Percentiles rank a stretch among this genome's conserved stretches.
These are phyloP conservation scores for Primulina eburnea DNA, from an alignment of 257 asterid species.

Conservation along the genomic window DNA sequence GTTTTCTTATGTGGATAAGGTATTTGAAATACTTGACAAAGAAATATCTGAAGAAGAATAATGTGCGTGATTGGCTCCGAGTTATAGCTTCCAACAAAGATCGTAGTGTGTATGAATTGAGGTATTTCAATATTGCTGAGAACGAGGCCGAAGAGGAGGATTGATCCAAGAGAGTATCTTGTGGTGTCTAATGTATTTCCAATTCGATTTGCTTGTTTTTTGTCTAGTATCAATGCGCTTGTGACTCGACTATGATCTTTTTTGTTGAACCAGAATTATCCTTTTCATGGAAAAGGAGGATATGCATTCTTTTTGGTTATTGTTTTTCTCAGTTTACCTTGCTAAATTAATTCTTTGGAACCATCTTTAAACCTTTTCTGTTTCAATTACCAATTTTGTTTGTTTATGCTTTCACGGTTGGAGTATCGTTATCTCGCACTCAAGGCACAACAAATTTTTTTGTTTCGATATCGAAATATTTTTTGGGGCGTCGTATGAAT, in stretches of 20 bases:
- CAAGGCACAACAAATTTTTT: too few relatives aligned
- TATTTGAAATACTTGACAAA: constrained; percentile 42
- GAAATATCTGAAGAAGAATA: constrained; percentile 47
- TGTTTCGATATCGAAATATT: too few relatives aligned
- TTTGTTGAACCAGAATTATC: too few relatives aligned
- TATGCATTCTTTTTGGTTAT: too few relatives aligned
- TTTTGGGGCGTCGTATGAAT: too few relatives aligned
- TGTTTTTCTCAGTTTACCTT: too few relatives aligned
- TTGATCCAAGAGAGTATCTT: neutral
- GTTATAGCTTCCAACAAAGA: constrained; percentile 42
- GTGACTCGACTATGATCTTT: neutral
- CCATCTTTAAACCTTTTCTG: too few relatives aligned
- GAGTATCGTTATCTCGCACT: too few relatives aligned
- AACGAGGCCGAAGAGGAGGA: constrained; percentile 48
- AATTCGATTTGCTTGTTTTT: neutral
- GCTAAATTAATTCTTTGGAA: too few relatives aligned
- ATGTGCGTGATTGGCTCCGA: constrained; percentile 51
- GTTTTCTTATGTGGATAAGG: constrained; percentile 22
- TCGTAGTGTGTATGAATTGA: constrained; percentile 35
- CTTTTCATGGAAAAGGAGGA: too few relatives aligned
- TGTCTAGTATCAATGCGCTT: neutral
- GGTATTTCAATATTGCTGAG: constrained; percentile 48
- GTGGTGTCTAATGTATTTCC: neutral
- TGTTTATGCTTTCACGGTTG: too few relatives aligned
- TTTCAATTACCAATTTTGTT: too few relatives aligned